Conservation (phyloP, 1,139 yeast genomes). For the Saccharomyces hybrid region DNA sequence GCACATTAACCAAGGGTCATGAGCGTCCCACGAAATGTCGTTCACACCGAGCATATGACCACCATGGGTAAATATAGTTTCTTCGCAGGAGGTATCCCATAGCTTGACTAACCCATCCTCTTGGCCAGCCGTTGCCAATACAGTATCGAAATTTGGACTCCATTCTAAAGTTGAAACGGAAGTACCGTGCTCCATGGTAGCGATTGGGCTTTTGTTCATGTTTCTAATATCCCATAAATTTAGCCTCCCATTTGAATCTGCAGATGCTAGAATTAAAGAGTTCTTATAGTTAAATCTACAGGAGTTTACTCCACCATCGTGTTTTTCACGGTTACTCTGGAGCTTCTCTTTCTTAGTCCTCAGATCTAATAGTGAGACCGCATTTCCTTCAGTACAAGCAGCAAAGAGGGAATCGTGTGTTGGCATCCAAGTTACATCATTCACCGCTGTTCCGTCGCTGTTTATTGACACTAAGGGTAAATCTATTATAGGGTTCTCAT, state of each 20-base stretch:
- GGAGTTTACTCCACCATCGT: constrained; percentile 50
- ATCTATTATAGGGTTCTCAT: constrained; percentile 14
- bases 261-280: constrained; percentile 55
- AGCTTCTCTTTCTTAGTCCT: constrained; percentile 27
- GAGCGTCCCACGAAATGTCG: constrained; percentile 81
- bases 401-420: constrained; percentile 51
- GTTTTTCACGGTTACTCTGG: constrained; percentile 29
- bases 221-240: constrained; percentile 65
- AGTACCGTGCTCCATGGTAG: constrained; percentile 41
- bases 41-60: constrained; percentile 88
- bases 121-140: constrained; percentile 65
- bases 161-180: constrained; percentile 67
- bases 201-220: constrained; percentile 29
- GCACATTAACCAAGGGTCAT: constrained; percentile 69
- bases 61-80: constrained; percentile 64
- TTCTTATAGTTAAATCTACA: constrained; percentile 56
- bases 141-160: constrained; percentile 56
- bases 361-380: constrained; percentile 43
- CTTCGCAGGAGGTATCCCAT: constrained; percentile 50
- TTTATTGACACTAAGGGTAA: constrained; percentile 8
- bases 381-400: constrained; percentile 50
- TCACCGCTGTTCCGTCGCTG: constrained; percentile 39
- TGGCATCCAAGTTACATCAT: constrained; percentile 55
- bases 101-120: constrained; percentile 61
- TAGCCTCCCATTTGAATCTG: constrained; percentile 54